Evolutionary conservation across 2,329 filamentous ascomycete species (phyloP).

Genomic region (Cyphellophora attinorum): DNA sequence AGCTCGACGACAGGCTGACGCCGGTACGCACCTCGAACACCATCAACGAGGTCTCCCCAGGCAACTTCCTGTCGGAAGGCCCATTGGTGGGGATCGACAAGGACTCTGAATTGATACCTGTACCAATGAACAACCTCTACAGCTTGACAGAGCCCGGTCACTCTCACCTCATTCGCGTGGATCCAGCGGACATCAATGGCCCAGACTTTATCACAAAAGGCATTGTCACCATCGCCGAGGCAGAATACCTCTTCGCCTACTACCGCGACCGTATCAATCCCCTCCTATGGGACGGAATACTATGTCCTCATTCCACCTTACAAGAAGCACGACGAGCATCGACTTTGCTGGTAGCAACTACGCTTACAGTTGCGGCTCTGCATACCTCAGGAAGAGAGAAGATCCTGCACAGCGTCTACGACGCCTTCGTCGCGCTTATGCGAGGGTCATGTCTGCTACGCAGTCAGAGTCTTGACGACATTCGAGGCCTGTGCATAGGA

Average conservation of each 20-base stretch:
- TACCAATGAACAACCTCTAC: slow-evolving; percentile 33
- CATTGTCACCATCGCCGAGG: slow-evolving; percentile 36
- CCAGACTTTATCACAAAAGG: slow-evolving; percentile 44
- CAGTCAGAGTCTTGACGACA: slow-evolving; percentile 47
- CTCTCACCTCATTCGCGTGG: slow-evolving; percentile 30
- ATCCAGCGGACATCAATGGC: slow-evolving; percentile 28
- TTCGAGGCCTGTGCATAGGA: slow-evolving; percentile 50
- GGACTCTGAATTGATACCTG: slow-evolving; percentile 31
- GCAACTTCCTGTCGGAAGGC: not conserved
- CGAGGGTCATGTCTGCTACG: slow-evolving; percentile 47
- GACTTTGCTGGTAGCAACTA: slow-evolving; percentile 43
- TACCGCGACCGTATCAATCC: slow-evolving; percentile 43
- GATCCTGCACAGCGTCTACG: slow-evolving; percentile 45
- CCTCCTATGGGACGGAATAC: slow-evolving; percentile 43
- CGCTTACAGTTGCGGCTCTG: slow-evolving; percentile 47
- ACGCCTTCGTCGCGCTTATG: slow-evolving; percentile 46
- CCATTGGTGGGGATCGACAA: slow-evolving; percentile 1
- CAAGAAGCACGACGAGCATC: slow-evolving; percentile 44
- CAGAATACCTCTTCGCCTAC: slow-evolving; percentile 41
- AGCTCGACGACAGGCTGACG: slow-evolving; percentile 1
- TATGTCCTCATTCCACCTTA: slow-evolving; percentile 39
- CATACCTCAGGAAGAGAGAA: slow-evolving; percentile 45
- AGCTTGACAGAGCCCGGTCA: slow-evolving; percentile 46
- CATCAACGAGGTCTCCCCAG: not conserved
- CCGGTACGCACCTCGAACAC: not conserved